These are phyloP conservation scores for Candida easanensis DNA, from an alignment of 805 yeast species.

Conservation along the genomic window DNA sequence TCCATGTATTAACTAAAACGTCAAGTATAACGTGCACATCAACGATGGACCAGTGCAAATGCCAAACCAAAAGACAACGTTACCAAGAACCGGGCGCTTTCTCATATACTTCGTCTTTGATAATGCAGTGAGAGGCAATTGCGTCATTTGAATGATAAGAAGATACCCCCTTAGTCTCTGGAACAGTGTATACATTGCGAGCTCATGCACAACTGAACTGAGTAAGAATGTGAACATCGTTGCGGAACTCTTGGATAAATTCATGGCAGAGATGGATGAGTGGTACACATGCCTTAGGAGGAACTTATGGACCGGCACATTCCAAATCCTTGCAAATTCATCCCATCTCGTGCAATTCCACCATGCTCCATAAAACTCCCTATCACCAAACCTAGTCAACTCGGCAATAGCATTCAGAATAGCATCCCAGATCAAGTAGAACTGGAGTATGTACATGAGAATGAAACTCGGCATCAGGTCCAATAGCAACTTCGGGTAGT, in stretches of 20 bases:
- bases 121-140: slow-evolving; percentile 72
- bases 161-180: slow-evolving; percentile 77
- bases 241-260: slow-evolving; percentile 63
- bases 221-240: slow-evolving; percentile 75
- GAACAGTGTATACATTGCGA: slow-evolving; percentile 89
- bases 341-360: slow-evolving; percentile 96
- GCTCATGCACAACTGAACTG: slow-evolving; percentile 83
- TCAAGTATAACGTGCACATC: slow-evolving; percentile 78
- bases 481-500: slow-evolving; percentile 57
- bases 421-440: slow-evolving; percentile 94
- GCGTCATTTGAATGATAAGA: slow-evolving; percentile 79
- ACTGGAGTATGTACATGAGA: slow-evolving; percentile 69
- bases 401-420: slow-evolving; percentile 90
- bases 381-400: slow-evolving; percentile 78
- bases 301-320: slow-evolving; percentile 88
- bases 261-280: slow-evolving; percentile 74
- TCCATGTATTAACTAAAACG: too few relatives aligned
- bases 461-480: slow-evolving; percentile 82
- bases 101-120: slow-evolving; percentile 58
- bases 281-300: slow-evolving; percentile 92
- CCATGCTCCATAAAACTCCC: slow-evolving; percentile 95
- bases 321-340: slow-evolving; percentile 92
- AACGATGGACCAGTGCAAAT: slow-evolving; percentile 87
- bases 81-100: slow-evolving; percentile 62
- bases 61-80: slow-evolving; percentile 87